Evolutionary conservation across 352 stramenopile species (phyloP), one percentile per base, ranked within the genome.

Genomic region (Peronospora tabacina): DNA sequence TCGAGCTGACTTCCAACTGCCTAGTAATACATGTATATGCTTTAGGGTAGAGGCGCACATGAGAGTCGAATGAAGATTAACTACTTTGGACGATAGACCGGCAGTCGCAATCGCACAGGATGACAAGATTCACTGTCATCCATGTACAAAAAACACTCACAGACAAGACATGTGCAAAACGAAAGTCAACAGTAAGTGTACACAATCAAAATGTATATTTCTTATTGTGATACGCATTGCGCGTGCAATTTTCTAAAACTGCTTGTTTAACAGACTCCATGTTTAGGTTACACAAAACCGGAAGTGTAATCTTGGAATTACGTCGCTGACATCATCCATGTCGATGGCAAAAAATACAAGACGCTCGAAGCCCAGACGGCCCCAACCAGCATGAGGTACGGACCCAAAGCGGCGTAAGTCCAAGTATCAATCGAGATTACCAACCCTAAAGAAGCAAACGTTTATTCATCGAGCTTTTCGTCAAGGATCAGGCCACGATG

Each of bases 291-390:
- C 95, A 97, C 69, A 93, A 92, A n/a, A 93, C 93, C 15, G 94
- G 94, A 68, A 98, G 30, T 95, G 79, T 29, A 96, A 96, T 39
- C 98, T 96, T 20, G 97, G 92, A 65, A 99, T 98, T 3, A 96
- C 94, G 55, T 99, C 96, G 34, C 96, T 85, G 61, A 99, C 99
- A 70, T 99, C 99, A 52, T 99, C 95, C 64, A 99, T 96, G 15
- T 95, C 94, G 22, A 90, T 98, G 9, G 97, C 83, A 57, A 99
- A 99, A 15, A 96, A 94, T 22, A 99, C 93, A 11, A 99, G 79
- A 20, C 96, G 81, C 72, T 99, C 95, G 58, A 99, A 99, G 26
- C 97, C 97, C 38, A 99, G n/a, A n/a, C n/a, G 81, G 5, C 96
- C 97, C 75, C 97, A 99, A 35, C 95, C 96, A 29, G 93, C 82